Percentiles rank a stretch among this genome's conserved stretches.
These are phyloP conservation scores for Fusarium coffeatum DNA, from an alignment of 2,329 filamentous ascomycete species.

Conservation along the genomic window DNA sequence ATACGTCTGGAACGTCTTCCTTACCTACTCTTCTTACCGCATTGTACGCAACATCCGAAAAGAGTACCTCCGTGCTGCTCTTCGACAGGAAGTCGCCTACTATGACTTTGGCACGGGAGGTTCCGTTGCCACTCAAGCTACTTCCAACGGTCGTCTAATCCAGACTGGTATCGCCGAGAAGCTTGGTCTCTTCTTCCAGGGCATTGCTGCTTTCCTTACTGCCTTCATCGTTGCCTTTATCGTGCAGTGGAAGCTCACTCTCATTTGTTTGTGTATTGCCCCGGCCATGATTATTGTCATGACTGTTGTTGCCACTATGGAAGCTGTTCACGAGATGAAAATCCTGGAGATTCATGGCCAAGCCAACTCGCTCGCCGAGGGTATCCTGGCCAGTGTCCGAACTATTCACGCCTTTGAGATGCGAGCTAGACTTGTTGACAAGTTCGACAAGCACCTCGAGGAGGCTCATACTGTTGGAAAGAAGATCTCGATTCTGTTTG, in stretches of 20 bases:
- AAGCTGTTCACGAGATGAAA: slow-evolving; percentile 48
- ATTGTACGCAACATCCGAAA: slow-evolving; percentile 62
- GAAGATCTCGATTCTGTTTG: slow-evolving; percentile 54
- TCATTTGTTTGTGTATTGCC: slow-evolving; percentile 54
- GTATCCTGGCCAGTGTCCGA: slow-evolving; percentile 52
- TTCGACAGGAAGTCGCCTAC: slow-evolving; percentile 63
- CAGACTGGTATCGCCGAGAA: slow-evolving; percentile 57
- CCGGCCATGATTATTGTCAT: slow-evolving; percentile 50
- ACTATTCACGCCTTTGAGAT: slow-evolving; percentile 59
- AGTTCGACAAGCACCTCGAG: slow-evolving; percentile 54
- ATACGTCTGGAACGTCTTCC: slow-evolving; percentile 58
- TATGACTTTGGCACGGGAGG: slow-evolving; percentile 59
- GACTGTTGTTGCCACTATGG: slow-evolving; percentile 48
- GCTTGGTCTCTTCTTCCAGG: slow-evolving; percentile 55
- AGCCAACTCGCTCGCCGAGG: slow-evolving; percentile 53
- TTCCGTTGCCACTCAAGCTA: slow-evolving; percentile 55
- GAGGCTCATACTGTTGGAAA: slow-evolving; percentile 52
- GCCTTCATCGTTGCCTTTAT: slow-evolving; percentile 55
- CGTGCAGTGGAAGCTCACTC: slow-evolving; percentile 58
- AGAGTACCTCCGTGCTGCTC: slow-evolving; percentile 61
- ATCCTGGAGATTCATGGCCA: slow-evolving; percentile 52
- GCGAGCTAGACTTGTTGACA: slow-evolving; percentile 52
- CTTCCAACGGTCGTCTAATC: slow-evolving; percentile 56
- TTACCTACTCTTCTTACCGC: slow-evolving; percentile 63
- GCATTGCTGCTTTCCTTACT: slow-evolving; percentile 53